Evolutionary conservation across 305 asterid genomes (phyloP).

Genomic region (Solanum hybrid): DNA sequence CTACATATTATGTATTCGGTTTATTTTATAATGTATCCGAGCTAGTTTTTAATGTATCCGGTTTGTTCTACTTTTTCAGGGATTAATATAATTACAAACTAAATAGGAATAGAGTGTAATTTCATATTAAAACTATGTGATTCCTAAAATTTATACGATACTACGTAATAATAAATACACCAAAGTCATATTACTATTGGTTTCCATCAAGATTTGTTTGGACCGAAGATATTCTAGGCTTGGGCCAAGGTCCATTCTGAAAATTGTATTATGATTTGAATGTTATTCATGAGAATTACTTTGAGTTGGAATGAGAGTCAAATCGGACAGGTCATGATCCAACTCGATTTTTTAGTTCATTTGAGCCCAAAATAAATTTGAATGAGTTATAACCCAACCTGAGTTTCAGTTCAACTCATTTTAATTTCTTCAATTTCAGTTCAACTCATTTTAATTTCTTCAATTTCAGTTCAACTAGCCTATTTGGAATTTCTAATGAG

Average conservation of each 20-base stretch:
- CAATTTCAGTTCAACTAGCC: neutral
- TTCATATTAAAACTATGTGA: too few relatives aligned
- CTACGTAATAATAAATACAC: neutral
- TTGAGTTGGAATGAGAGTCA: neutral
- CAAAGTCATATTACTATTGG: neutral
- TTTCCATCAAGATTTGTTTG: neutral
- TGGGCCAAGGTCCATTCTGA: neutral
- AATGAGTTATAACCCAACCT: neutral
- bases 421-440: neutral
- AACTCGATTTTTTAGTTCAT: neutral
- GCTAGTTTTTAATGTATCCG: too few relatives aligned
- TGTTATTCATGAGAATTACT: neutral
- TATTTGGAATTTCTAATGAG: neutral
- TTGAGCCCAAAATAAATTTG: too few relatives aligned
- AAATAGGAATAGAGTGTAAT: too few relatives aligned
- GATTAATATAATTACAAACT: too few relatives aligned
- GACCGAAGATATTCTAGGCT: neutral
- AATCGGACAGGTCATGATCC: neutral
- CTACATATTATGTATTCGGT: too few relatives aligned
- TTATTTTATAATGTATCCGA: too few relatives aligned
- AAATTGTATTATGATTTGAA: neutral
- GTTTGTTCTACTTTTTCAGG: too few relatives aligned
- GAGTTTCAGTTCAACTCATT: neutral
- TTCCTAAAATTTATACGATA: too few relatives aligned
- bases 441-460: neutral